phyloP scores from a whole-genome alignment of 441 rosid genomes.

The Croton laevigatus region DNA sequence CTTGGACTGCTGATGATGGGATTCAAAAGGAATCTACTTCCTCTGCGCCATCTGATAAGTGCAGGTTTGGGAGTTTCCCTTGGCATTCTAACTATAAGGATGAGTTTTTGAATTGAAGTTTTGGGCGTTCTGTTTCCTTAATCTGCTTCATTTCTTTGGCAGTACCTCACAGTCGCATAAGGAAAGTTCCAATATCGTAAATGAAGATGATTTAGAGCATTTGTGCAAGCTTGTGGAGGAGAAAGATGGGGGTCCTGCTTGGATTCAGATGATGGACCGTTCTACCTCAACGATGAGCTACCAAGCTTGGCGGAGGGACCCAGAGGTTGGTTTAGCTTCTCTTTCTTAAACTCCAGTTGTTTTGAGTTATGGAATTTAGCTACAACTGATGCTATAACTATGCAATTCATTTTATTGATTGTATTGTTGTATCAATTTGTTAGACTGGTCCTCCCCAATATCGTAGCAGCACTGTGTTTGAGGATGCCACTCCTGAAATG shows the following conservation, averaged over 20 bases:
- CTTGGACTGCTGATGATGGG: conserved; percentile 38
- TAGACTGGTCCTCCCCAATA: conserved; percentile 89
- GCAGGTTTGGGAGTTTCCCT: conserved; percentile 41
- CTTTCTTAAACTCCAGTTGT: conserved; percentile 7
- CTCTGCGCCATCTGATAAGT: conserved; percentile 25
- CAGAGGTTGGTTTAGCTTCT: conserved; percentile 50
- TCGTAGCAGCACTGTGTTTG: conserved; percentile 78
- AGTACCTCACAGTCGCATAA: conserved; percentile 37
- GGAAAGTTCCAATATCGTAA: conserved; percentile 39
- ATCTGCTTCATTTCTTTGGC: conserved; percentile 20
- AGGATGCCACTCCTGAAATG: conserved; percentile 85
- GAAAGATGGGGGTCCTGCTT: conserved; percentile 89
- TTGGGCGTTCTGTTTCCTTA: background rate
- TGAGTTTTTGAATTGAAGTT: background rate
- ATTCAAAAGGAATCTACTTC: conserved; percentile 24
- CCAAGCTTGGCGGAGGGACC: conserved; percentile 92
- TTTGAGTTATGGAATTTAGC: background rate
- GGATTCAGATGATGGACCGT: conserved; percentile 97
- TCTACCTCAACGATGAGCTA: conserved; percentile 62
- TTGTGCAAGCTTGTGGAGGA: conserved; percentile 72
- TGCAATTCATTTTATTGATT: conserved; percentile 20
- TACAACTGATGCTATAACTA: background rate
- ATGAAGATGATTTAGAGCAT: conserved; percentile 62
- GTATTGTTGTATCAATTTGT: conserved; percentile 21
- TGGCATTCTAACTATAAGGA: background rate